A percentile compares a stretch with the other conserved stretches of the same genome.
phyloP scores from a whole-genome alignment of 495 filamentous ascomycete genomes.

The Xylaria nigripes region DNA sequence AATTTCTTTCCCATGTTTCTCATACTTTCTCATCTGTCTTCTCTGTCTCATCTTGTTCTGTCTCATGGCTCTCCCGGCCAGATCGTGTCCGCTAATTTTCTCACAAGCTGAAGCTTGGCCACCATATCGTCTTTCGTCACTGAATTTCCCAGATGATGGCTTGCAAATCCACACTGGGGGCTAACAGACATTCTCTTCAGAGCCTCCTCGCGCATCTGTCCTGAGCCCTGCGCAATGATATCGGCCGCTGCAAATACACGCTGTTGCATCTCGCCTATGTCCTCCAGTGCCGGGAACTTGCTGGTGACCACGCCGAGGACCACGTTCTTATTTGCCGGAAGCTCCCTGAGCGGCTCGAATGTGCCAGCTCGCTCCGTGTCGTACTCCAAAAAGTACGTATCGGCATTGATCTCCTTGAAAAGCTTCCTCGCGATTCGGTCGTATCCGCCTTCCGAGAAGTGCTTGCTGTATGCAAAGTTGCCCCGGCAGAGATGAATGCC shows the following conservation, averaged over 20 bases:
- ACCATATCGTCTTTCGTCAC: slow-evolving; percentile 55
- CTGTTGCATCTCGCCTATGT: slow-evolving; percentile 53
- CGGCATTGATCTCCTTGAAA: slow-evolving; percentile 57
- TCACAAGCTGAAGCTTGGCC: slow-evolving; percentile 53
- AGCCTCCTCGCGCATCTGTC: slow-evolving; percentile 48
- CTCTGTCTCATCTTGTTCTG: background rate
- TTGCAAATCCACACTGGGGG: slow-evolving; percentile 65
- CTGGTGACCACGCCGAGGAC: slow-evolving; percentile 60
- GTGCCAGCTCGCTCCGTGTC: slow-evolving; percentile 59
- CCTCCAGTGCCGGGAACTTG: slow-evolving; percentile 60
- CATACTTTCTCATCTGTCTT: background rate
- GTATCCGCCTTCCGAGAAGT: slow-evolving; percentile 66
- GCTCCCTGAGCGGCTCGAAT: slow-evolving; percentile 58
- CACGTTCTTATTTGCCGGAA: slow-evolving; percentile 60
- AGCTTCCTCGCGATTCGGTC: slow-evolving; percentile 62
- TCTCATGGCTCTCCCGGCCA: slow-evolving; percentile 51
- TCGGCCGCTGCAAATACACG: slow-evolving; percentile 55
- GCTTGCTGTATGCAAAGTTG: slow-evolving; percentile 58
- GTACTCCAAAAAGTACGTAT: slow-evolving; percentile 67
- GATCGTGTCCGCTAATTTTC: slow-evolving; percentile 53
- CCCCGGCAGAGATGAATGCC: slow-evolving; percentile 64
- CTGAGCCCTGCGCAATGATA: slow-evolving; percentile 52
- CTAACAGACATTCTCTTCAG: slow-evolving; percentile 55
- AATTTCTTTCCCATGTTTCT: background rate
- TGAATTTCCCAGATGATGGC: slow-evolving; percentile 52